Conservation (phyloP, 1,284 basidiomycete species). For the Cutaneotrichosporon sp. region DNA sequence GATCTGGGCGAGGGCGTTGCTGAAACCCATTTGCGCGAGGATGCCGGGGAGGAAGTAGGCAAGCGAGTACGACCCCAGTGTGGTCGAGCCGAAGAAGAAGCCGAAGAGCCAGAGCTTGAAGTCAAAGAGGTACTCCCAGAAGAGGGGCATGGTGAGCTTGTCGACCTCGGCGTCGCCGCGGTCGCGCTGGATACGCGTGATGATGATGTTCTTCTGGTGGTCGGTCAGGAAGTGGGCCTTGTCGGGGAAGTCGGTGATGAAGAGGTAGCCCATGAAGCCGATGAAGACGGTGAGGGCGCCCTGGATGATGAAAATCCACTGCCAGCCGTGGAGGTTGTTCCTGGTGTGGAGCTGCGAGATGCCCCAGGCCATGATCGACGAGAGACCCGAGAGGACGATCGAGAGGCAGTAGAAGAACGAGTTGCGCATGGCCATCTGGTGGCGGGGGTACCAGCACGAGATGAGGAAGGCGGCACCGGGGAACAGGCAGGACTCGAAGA, state of each 20-base stretch:
- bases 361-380: slow-evolving; percentile 19
- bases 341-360: slow-evolving; percentile 20
- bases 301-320: slow-evolving; percentile 20
- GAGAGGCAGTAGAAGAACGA: slow-evolving; percentile 53
- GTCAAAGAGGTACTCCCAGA: slow-evolving; percentile 43
- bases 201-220: slow-evolving; percentile 16
- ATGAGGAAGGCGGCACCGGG: slow-evolving; percentile 53
- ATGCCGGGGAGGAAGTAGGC: slow-evolving; percentile 55
- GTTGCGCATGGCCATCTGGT: slow-evolving; percentile 50
- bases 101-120: slow-evolving; percentile 55
- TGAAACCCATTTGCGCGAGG: slow-evolving; percentile 53
- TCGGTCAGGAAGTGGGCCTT: slow-evolving; percentile 23
- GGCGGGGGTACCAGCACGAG: slow-evolving; percentile 55
- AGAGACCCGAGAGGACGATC: slow-evolving; percentile 23
- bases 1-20: slow-evolving; percentile 38
- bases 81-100: slow-evolving; percentile 50
- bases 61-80: slow-evolving; percentile 27
- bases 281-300: slow-evolving; percentile 19
- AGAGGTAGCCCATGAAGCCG: slow-evolving; percentile 10
- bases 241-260: slow-evolving; percentile 24
- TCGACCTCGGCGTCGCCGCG: slow-evolving; percentile 52
- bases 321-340: slow-evolving; percentile 13
- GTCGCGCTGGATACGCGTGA: slow-evolving; percentile 25
- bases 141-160: slow-evolving; percentile 41
- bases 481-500: slow-evolving; percentile 49